Conservation (phyloP, 352 stramenopile species). For the Elongisporangium undulatum region DNA sequence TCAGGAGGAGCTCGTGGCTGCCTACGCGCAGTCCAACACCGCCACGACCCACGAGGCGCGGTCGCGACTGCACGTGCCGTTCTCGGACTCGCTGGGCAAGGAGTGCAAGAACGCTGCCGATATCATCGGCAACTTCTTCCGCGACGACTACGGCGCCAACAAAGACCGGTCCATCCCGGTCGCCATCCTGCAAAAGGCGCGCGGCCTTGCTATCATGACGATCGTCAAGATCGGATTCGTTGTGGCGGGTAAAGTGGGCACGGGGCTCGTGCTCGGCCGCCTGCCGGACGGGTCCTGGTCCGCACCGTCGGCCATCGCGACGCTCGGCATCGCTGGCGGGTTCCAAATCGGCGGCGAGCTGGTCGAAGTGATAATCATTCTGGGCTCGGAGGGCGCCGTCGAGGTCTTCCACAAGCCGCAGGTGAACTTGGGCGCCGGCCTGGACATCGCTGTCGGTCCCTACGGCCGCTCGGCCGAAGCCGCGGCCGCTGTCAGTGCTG, state of each 20-base stretch:
- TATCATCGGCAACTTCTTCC: conserved; percentile 69
- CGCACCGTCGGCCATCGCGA: conserved; percentile 86
- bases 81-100: conserved; percentile 42
- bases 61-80: conserved; percentile 43
- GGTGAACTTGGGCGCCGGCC: conserved; percentile 83
- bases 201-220: conserved; percentile 52
- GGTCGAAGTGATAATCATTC: conserved; percentile 90
- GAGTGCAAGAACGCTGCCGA: conserved; percentile 61
- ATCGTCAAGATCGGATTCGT: conserved; percentile 54
- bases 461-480: conserved; percentile 63
- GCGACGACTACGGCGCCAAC: conserved; percentile 38
- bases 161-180: conserved; percentile 42
- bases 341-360: conserved; percentile 87
- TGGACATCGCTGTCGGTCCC: conserved; percentile 83
- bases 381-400: conserved; percentile 84
- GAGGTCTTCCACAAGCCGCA: conserved; percentile 78
- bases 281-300: conserved; percentile 76
- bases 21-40: conserved; percentile 33
- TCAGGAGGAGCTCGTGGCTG: conserved; percentile 43
- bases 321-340: conserved; percentile 68
- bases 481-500: conserved; percentile 49
- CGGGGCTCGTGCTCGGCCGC: conserved; percentile 76
- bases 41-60: conserved; percentile 37
- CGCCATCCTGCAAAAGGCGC: conserved; percentile 42
- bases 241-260: conserved; percentile 54